Conservation (phyloP, 202 grass and related monocot genomes). For the Schoenoplectus tabernaemontani region DNA sequence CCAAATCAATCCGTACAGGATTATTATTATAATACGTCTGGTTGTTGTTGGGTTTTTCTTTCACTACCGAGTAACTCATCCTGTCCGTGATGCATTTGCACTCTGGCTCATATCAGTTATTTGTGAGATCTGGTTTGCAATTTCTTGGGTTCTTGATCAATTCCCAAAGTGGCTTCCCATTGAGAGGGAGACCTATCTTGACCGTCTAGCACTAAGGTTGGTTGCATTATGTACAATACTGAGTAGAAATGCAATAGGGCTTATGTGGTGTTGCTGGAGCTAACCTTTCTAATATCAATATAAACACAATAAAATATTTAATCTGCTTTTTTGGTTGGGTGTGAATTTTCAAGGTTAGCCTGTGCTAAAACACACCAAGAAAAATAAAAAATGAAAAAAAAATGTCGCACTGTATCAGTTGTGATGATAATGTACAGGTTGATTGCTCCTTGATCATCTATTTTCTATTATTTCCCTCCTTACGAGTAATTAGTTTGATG, state of each 20-base stretch:
- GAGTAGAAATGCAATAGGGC: neutral
- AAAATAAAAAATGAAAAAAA: neutral
- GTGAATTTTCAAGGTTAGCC: neutral
- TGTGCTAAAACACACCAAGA: neutral
- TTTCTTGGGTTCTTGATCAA: constrained; percentile 92
- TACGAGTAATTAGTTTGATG: constrained; percentile 20
- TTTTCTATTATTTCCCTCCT: neutral
- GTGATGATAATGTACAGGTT: neutral
- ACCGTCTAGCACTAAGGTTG: constrained; percentile 62
- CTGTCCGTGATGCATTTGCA: constrained; percentile 60
- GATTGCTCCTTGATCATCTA: neutral
- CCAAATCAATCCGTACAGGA: constrained; percentile 76
- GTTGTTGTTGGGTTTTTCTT: constrained; percentile 89
- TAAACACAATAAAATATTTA: neutral
- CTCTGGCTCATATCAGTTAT: constrained; percentile 90
- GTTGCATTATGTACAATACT: constrained; percentile 20
- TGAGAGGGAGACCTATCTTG: constrained; percentile 83
- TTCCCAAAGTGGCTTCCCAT: constrained; percentile 89
- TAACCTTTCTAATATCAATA: neutral
- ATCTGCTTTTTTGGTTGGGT: neutral
- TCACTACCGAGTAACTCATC: constrained; percentile 78
- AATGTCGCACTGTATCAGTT: neutral
- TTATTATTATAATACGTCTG: constrained; percentile 84
- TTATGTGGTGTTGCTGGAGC: neutral
- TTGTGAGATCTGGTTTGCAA: constrained; percentile 89